These are phyloP conservation scores for Exophiala spinifera DNA, from an alignment of 2,329 filamentous ascomycete genomes.

Conservation along the genomic window DNA sequence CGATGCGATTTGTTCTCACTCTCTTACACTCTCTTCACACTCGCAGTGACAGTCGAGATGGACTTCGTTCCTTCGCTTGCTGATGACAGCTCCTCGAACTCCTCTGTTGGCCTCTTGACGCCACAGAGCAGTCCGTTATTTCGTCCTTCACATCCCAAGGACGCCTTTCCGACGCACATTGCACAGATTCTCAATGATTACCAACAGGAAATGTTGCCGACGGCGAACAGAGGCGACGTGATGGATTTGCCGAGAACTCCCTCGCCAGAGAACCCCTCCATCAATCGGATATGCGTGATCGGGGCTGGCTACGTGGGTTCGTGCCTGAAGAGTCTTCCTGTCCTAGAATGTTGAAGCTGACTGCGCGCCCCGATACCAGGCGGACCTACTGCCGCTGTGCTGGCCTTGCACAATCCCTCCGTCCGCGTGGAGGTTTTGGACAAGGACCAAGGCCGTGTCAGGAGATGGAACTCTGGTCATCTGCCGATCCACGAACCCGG, in stretches of 20 bases:
- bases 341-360: neutral
- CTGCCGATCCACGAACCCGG: conserved; percentile 76
- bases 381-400: conserved; percentile 70
- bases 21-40: too few relatives aligned
- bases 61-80: conserved; percentile 19
- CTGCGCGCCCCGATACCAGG: conserved; percentile 43
- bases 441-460: conserved; percentile 62
- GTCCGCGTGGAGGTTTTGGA: conserved; percentile 74
- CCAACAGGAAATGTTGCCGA: neutral
- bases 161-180: conserved; percentile 11
- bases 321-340: conserved; percentile 28
- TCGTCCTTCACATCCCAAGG: conserved; percentile 15
- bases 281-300: conserved; percentile 63
- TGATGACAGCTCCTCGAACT: conserved; percentile 16
- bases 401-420: conserved; percentile 69
- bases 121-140: conserved; percentile 17
- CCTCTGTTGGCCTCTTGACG: conserved; percentile 15
- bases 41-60: neutral
- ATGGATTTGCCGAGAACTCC: too few relatives aligned
- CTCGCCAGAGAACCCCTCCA: conserved; percentile 5
- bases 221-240: too few relatives aligned
- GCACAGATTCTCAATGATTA: conserved; percentile 12
- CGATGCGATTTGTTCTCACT: neutral
- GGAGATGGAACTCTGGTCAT: conserved; percentile 68
- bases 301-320: conserved; percentile 73